phyloP scores from a whole-genome alignment of 345 rosid species.

The Viola odorata region DNA sequence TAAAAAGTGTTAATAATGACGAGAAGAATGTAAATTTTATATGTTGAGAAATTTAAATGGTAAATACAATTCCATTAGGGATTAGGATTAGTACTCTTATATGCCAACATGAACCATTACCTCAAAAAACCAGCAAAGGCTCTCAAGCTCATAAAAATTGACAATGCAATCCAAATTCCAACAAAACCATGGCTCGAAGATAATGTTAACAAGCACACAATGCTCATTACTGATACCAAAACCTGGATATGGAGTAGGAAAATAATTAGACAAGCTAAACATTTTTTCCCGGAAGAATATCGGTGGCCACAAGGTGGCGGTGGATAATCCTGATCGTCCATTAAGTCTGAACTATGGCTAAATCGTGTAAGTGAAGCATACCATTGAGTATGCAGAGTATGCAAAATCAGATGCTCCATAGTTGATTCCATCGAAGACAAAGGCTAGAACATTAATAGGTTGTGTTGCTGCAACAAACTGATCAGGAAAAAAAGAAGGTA shows the following conservation, averaged over 20 bases:
- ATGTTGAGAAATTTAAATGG: background rate
- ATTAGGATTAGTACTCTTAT: no score
- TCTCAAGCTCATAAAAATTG: slow-evolving; percentile 35
- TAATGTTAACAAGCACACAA: slow-evolving; percentile 18
- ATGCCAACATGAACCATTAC: slow-evolving; percentile 9
- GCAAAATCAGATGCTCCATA: slow-evolving; percentile 30
- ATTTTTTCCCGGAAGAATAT: background rate
- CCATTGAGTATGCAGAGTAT: slow-evolving; percentile 26
- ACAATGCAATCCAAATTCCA: slow-evolving; percentile 39
- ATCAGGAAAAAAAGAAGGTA: background rate
- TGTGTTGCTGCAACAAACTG: slow-evolving; percentile 28
- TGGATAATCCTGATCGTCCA: no score
- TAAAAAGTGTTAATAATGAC: background rate
- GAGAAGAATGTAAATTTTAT: background rate
- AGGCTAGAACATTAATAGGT: slow-evolving; percentile 24
- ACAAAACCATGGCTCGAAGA: slow-evolving; percentile 31
- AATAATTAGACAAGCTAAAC: background rate
- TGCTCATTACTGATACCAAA: slow-evolving; percentile 32
- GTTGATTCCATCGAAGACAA: slow-evolving; percentile 29
- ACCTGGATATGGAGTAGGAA: slow-evolving; percentile 17
- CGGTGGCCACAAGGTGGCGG: no score
- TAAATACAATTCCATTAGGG: background rate
- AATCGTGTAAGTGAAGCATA: background rate
- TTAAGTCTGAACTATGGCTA: no score
- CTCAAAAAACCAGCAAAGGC: slow-evolving; percentile 34